Evolutionary conservation across 768 basidiomycete species (phyloP).

Genomic region (Mycena leptocephala): DNA sequence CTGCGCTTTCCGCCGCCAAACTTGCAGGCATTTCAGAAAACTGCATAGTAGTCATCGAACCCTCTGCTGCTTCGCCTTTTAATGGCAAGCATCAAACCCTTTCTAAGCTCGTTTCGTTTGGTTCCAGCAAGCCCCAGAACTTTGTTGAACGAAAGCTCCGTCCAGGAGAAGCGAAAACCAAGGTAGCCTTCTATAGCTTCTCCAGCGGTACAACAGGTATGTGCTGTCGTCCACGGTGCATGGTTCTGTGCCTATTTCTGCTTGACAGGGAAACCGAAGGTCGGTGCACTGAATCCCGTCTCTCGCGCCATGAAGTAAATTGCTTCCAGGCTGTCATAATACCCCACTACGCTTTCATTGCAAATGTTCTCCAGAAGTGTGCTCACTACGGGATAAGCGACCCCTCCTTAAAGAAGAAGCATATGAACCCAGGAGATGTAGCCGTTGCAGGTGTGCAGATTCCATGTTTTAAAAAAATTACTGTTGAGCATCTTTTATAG

Average conservation of each 20-base stretch:
- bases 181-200: slow-evolving; percentile 79
- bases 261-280: slow-evolving; percentile 56
- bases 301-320: not conserved
- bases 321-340: slow-evolving; percentile 73
- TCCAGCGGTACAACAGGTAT: slow-evolving; percentile 85
- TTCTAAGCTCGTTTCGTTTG: slow-evolving; percentile 64
- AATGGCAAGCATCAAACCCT: slow-evolving; percentile 50
- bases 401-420: slow-evolving; percentile 56
- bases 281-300: slow-evolving; percentile 17
- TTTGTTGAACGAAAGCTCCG: slow-evolving; percentile 65
- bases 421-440: slow-evolving; percentile 69
- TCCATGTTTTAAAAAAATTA: not conserved
- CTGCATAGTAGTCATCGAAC: slow-evolving; percentile 57
- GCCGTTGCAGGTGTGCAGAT: slow-evolving; percentile 68
- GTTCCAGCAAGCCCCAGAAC: slow-evolving; percentile 48
- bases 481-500: slow-evolving; percentile 45
- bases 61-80: slow-evolving; percentile 30
- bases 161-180: slow-evolving; percentile 73
- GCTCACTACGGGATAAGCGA: slow-evolving; percentile 64
- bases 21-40: slow-evolving; percentile 58
- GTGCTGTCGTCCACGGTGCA: slow-evolving; percentile 45
- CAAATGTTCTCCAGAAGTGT: slow-evolving; percentile 76
- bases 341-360: slow-evolving; percentile 76
- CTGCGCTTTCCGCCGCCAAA: slow-evolving; percentile 63
- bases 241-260: not conserved